Evolutionary conservation across 257 asterid genomes (phyloP).

Genomic region (Ehretia macrophylla): DNA sequence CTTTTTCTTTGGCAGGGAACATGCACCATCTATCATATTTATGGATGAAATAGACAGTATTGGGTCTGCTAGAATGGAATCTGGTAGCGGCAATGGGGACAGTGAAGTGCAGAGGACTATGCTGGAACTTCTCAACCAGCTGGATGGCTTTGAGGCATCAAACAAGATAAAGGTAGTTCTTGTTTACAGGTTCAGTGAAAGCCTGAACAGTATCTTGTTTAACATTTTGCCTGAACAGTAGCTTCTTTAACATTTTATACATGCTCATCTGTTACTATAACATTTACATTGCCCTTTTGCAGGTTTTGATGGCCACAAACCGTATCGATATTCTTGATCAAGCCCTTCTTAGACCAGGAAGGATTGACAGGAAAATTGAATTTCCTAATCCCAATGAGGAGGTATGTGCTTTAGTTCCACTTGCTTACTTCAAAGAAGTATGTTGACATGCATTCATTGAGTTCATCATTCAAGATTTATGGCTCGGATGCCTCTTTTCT

Average conservation of each 20-base stretch:
- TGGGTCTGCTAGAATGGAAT: constrained; percentile 88
- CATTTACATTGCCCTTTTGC: constrained; percentile 3
- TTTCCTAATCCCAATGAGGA: constrained; percentile 95
- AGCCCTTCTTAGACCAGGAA: constrained; percentile 87
- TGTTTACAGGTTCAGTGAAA: no score
- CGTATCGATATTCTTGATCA: constrained; percentile 87
- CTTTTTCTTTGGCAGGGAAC: constrained; percentile 30
- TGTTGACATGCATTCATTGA: no score
- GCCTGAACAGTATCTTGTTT: no score
- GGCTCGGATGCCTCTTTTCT: no score
- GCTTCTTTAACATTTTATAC: no score
- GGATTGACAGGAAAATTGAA: constrained; percentile 87
- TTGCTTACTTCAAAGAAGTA: no score
- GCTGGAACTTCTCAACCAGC: constrained; percentile 87
- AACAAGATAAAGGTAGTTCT: constrained; percentile 63
- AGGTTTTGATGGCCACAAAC: constrained; percentile 95
- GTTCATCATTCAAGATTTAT: no score
- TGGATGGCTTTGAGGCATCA: constrained; percentile 94
- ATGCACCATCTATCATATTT: constrained; percentile 88
- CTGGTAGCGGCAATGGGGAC: constrained; percentile 88
- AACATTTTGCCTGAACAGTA: no score
- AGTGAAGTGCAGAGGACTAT: constrained; percentile 56
- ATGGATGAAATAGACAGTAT: constrained; percentile 96
- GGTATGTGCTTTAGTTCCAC: constrained; percentile 18
- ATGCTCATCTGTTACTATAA: no score